Evolutionary conservation across 1,284 basidiomycete genomes (phyloP).

Genomic region (Trametes hirsuta): DNA sequence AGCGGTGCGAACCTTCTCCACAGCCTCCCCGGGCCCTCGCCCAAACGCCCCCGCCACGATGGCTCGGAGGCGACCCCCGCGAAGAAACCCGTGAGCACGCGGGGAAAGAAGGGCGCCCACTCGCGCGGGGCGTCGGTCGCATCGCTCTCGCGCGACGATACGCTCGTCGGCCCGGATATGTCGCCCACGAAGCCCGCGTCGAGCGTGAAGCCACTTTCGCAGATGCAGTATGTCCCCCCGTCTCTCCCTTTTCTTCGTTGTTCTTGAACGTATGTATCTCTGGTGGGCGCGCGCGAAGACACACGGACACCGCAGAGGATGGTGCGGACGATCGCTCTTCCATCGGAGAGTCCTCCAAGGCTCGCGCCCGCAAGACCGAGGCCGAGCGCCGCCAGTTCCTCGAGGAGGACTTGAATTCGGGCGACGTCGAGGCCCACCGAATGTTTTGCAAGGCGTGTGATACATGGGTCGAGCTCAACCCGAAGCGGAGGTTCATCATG

Average conservation of each 20-base stretch:
- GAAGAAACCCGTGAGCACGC: slow-evolving; percentile 26
- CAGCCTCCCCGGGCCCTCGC: slow-evolving; percentile 30
- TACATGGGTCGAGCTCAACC: slow-evolving; percentile 55
- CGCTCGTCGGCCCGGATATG: slow-evolving; percentile 11
- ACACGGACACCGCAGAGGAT: slow-evolving; percentile 22
- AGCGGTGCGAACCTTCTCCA: not conserved
- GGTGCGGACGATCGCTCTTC: slow-evolving; percentile 26
- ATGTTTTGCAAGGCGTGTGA: slow-evolving; percentile 59
- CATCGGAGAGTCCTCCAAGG: slow-evolving; percentile 37
- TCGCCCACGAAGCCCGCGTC: slow-evolving; percentile 18
- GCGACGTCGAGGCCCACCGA: slow-evolving; percentile 53
- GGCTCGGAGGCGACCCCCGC: slow-evolving; percentile 12
- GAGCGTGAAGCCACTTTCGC: slow-evolving; percentile 12
- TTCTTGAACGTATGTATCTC: not conserved
- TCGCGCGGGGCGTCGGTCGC: slow-evolving; percentile 20
- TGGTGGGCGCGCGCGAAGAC: not conserved
- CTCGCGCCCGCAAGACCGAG: slow-evolving; percentile 54
- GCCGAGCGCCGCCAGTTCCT: slow-evolving; percentile 63
- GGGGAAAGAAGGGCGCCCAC: slow-evolving; percentile 13
- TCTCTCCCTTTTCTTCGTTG: no score
- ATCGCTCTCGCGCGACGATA: slow-evolving; percentile 23
- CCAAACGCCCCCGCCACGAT: slow-evolving; percentile 19
- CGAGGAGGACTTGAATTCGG: slow-evolving; percentile 58
- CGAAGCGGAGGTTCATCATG: slow-evolving; percentile 55
- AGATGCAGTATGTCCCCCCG: slow-evolving; percentile 8